These are phyloP conservation scores for Jatropha podagrica DNA, from an alignment of 441 rosid genomes.

Conservation along the genomic window DNA sequence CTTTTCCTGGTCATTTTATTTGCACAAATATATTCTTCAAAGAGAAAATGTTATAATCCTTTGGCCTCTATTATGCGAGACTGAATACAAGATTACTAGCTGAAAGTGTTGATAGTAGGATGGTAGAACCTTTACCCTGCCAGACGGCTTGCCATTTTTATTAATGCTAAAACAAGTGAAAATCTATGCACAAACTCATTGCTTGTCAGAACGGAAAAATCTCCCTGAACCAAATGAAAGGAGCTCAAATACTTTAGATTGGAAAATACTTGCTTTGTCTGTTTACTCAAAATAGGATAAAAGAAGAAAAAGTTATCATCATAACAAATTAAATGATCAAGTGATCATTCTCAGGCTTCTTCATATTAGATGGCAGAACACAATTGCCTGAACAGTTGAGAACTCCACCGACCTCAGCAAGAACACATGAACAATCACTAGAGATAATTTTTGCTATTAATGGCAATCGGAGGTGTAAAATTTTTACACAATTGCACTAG, in stretches of 20 bases:
- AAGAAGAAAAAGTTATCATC: not conserved
- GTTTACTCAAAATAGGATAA: not conserved
- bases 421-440: not conserved
- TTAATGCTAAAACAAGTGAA: not conserved
- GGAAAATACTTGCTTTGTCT: not conserved
- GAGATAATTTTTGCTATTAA: not conserved
- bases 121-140: not conserved
- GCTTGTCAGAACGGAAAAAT: not conserved
- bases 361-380: not conserved
- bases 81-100: not conserved
- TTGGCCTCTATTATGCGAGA: not conserved
- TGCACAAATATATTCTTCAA: not conserved
- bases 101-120: not conserved
- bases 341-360: not conserved
- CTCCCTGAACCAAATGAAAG: not conserved
- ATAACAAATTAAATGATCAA: not conserved
- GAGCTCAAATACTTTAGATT: not conserved
- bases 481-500: not conserved
- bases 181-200: not conserved
- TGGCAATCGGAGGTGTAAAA: not conserved
- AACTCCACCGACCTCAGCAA: not conserved
- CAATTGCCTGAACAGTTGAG: not conserved
- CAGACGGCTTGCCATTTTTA: not conserved
- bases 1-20: not conserved
- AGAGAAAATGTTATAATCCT: not conserved